phyloP scores from a whole-genome alignment of 139 green algal species.

The Astrephomene gubernaculifera region DNA sequence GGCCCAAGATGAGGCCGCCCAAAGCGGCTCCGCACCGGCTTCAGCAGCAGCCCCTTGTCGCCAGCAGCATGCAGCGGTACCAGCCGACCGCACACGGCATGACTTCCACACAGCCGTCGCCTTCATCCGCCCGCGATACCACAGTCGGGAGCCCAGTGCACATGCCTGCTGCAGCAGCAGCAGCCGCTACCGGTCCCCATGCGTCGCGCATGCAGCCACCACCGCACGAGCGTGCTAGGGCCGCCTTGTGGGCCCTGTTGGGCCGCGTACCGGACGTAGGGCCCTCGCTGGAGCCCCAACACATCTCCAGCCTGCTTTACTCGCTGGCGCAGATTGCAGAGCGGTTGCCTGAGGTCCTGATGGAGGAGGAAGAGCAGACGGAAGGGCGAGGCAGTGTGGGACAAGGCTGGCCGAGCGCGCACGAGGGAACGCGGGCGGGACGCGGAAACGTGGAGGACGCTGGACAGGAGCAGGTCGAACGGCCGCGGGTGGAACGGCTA shows the following conservation, averaged over 20 bases:
- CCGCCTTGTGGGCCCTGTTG: constrained; percentile 9
- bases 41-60: not conserved
- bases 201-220: not conserved
- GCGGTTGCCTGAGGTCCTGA: not conserved
- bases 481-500: not conserved
- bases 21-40: not conserved
- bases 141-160: no score
- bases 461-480: no score
- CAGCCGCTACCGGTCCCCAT: not conserved
- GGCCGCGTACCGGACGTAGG: not conserved
- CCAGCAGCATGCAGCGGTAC: not conserved
- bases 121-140: no score
- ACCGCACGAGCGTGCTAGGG: not conserved
- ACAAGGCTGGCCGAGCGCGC: no score
- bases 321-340: not conserved
- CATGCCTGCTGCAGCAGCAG: not conserved
- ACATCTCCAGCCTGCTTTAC: constrained; percentile 36
- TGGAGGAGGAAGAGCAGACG: no score
- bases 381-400: no score
- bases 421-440: no score
- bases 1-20: not conserved
- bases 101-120: no score
- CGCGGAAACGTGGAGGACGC: no score
- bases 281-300: constrained; percentile 1
- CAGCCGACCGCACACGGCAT: no score